These are phyloP conservation scores for Fusarium sacchari DNA, from an alignment of 2,329 filamentous ascomycete genomes.

Conservation along the genomic window DNA sequence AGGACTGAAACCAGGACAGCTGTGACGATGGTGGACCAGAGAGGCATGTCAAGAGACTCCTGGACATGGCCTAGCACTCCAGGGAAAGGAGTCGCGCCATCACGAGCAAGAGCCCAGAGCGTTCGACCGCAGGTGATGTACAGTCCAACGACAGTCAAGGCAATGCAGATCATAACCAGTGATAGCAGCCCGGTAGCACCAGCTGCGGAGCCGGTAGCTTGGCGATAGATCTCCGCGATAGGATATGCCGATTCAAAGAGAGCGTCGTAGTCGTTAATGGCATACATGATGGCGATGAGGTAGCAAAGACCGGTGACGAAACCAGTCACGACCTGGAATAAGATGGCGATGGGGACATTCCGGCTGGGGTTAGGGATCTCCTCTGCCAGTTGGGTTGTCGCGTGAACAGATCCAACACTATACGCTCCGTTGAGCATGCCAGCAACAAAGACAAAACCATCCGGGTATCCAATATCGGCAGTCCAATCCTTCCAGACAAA, in stretches of 20 bases:
- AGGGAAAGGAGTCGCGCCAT: conserved; percentile 51
- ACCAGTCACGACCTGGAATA: conserved; percentile 60
- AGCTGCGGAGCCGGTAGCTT: conserved; percentile 62
- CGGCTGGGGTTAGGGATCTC: conserved; percentile 65
- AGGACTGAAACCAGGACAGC: conserved; percentile 60
- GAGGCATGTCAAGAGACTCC: conserved; percentile 47
- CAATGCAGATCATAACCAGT: conserved; percentile 53
- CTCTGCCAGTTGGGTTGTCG: conserved; percentile 71
- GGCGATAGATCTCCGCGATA: conserved; percentile 72
- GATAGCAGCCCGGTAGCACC: conserved; percentile 62
- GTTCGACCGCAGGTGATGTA: conserved; percentile 54
- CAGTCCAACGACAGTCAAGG: conserved; percentile 49
- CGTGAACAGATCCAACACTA: conserved; percentile 73
- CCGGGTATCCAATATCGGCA: conserved; percentile 52
- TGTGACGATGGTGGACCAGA: conserved; percentile 61
- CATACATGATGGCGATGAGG: conserved; percentile 65
- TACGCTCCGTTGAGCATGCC: conserved; percentile 73
- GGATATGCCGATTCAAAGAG: conserved; percentile 64
- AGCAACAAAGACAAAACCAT: conserved; percentile 54
- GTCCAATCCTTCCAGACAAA: conserved; percentile 56
- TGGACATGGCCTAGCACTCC: conserved; percentile 45
- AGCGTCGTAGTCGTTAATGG: conserved; percentile 65
- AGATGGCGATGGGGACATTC: conserved; percentile 65
- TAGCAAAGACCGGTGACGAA: conserved; percentile 64
- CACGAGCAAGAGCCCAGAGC: conserved; percentile 54